phyloP scores from a whole-genome alignment of 306 rosid genomes.

The Echinosophora koreensis region DNA sequence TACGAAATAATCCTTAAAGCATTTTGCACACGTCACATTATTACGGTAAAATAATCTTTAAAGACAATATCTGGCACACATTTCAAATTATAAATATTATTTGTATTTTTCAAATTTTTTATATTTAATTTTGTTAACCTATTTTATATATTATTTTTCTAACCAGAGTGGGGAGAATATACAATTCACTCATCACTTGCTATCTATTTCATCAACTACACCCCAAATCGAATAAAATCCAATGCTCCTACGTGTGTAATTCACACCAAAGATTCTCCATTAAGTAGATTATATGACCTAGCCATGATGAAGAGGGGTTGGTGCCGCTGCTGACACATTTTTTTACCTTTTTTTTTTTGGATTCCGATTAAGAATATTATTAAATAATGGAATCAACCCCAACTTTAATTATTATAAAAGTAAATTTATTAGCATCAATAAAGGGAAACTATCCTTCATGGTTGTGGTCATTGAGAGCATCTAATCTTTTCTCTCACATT shows the following conservation, averaged over 20 bases:
- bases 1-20: too few relatives aligned
- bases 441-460: slow-evolving; percentile 11
- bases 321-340: slow-evolving; percentile 4
- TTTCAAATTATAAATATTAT: too few relatives aligned
- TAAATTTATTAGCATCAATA: slow-evolving; percentile 1
- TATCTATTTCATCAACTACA: neutral
- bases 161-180: slow-evolving; percentile 7
- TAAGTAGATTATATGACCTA: neutral
- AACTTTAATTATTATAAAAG: neutral
- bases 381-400: slow-evolving; percentile 32
- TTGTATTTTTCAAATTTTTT: too few relatives aligned
- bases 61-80: too few relatives aligned
- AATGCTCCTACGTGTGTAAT: slow-evolving; percentile 11
- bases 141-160: too few relatives aligned
- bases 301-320: slow-evolving; percentile 29
- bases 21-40: too few relatives aligned
- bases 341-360: neutral
- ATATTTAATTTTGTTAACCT: too few relatives aligned
- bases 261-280: slow-evolving; percentile 46
- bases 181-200: slow-evolving; percentile 26
- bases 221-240: slow-evolving; percentile 39
- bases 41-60: too few relatives aligned
- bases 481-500: slow-evolving; percentile 6
- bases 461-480: slow-evolving; percentile 35
- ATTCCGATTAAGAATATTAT: neutral